Evolutionary conservation across 2,329 filamentous ascomycete genomes (phyloP).

Genomic region (Thielaviopsis ethacetica): DNA sequence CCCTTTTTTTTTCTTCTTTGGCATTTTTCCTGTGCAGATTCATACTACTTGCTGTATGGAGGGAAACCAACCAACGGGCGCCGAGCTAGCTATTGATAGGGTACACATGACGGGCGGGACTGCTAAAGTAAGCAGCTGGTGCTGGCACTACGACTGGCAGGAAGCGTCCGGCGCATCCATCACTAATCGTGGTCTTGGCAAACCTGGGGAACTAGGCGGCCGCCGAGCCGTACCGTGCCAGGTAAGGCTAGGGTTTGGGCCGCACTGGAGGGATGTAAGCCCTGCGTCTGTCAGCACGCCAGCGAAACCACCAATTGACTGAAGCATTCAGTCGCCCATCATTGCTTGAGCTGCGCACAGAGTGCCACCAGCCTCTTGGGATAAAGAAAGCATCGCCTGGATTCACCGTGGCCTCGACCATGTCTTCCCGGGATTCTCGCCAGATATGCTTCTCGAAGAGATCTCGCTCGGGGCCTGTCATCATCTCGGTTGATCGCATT

Average conservation of each 20-base stretch:
- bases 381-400: constrained; percentile 31
- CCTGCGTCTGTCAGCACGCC: background rate
- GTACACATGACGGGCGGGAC: no score
- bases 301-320: constrained; percentile 30
- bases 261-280: background rate
- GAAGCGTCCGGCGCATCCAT: background rate
- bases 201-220: background rate
- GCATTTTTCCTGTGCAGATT: background rate
- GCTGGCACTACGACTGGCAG: background rate
- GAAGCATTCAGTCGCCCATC: constrained; percentile 25
- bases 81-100: no score
- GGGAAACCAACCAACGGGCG: background rate
- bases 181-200: background rate
- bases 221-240: background rate
- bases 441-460: constrained; percentile 56
- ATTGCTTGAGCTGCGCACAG: constrained; percentile 23
- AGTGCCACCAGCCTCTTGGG: constrained; percentile 30
- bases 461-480: constrained; percentile 58
- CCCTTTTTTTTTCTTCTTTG: background rate
- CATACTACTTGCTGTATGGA: background rate
- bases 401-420: constrained; percentile 38
- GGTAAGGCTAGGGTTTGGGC: background rate
- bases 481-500: constrained; percentile 76
- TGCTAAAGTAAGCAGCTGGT: background rate
- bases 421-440: constrained; percentile 24